Evolutionary conservation across 805 yeast genomes (phyloP), one percentile per base, ranked within the genome.

Genomic region (Priceomyces castillae): DNA sequence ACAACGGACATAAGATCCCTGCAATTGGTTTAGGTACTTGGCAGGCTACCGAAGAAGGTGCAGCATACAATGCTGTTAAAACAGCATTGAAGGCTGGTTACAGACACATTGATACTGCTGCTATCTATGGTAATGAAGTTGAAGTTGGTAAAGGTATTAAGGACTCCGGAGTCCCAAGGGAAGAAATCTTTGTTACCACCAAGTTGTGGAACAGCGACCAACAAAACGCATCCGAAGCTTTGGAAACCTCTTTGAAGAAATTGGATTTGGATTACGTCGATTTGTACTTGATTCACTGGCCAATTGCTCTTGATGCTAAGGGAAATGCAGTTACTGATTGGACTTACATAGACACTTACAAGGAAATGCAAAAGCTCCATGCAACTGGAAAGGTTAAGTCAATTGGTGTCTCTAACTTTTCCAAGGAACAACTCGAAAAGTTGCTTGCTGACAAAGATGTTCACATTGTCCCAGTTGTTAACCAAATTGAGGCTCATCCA

Each of bases 211-310:
- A 26, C 28, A 22, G 26, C 5, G 48, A 41, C 17, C 48, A 45
- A 19, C 55, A 67, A 48, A 57, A 67, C 46, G 81, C 81, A 12
- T 73, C 53, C 23, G 64, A 56, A 20, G 82, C 82, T 7, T 62
- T 85, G 35, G 73, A 78, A 11, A 64, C 61, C 42, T 81, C 89
- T 7, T 68, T 86, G 57, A 51, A 72, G 53, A 77, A 80, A 53
- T 68, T 86, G 49, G 81, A 81, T 0, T 56, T 84, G 53, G 90
- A 82, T 41, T 86, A 86, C 56, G 82, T 86, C 37, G 94, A 86
- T 58, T 65, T 86, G 46, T 79, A 81, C 59, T 70, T 86, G 57
- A 74, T 85, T 61, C 94, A 86, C 64, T 86, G 92, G 92, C 95
- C 95, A 4, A 53, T 51, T 34, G 53, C 63, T 11, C 61, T 77